Evolutionary conservation across 2,329 filamentous ascomycete genomes (phyloP), one percentile per base, ranked within the genome.

Genomic region (Cladosporium velox): DNA sequence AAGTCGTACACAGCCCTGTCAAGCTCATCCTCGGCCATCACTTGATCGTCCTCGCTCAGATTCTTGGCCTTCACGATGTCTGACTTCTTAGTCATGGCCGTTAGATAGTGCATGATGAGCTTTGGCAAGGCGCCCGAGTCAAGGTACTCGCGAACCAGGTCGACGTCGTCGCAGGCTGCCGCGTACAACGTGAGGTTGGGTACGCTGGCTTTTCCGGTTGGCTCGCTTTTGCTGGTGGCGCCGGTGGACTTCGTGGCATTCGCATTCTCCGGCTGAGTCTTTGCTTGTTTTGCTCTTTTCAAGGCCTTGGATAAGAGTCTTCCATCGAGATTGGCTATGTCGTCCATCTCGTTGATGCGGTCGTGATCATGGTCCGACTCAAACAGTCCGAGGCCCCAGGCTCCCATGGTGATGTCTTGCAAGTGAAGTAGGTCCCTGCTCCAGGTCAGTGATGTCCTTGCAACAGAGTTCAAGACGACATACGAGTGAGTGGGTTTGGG

Each of bases 331-430:
- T 64, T 67, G 6, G 63, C 65, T 5, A 63, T 60, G 1, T 44
- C 18, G 38, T 21, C 14, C 18, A 70, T 51, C 1, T 65, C 57
- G 14, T 15, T 8, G 41, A 67, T 26, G 28, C 44, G 7, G 18
- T 69, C 67, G 44, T 63, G 49, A 59, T 71, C 70, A 51, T 67
- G 47, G 62, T 71, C 69, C 15, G 66, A 69, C 24, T 69, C 34
- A 64, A 71, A 69, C 21, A 70, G 58, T 24, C 64, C 61, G 11
- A 64, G 59, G 24, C 69, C 67, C 66, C 66, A 68, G 24, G 38
- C 41, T 12, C 69, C 69, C 69, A 70, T 70, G 14, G 38, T 62
- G 61, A 14, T 24, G 12, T n/a, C 3, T 38, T 38, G 32, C 21
- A 52, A 11, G 26, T 28, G 49, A 41, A n/a, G 38, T n/a, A 18